Base-by-base conservation (phyloP, 805 yeast species). In the Candida ortonii region DNA sequence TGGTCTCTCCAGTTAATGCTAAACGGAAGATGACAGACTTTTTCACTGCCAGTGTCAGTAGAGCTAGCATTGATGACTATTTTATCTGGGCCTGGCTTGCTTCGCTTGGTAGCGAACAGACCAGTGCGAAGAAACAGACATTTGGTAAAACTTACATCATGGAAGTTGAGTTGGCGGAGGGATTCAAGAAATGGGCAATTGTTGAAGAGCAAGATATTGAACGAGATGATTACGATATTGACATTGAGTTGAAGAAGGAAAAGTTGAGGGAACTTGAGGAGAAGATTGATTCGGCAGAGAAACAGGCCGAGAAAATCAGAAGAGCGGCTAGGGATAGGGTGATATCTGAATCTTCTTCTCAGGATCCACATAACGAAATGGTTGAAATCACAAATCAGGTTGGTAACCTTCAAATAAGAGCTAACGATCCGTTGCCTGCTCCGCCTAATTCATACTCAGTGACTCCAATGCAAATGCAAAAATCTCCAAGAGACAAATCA, bases 61-160 rank as follows among this genome's bases (percentile, higher is more conserved):
- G 84, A 39, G 80, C 84, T 1, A 71, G 84, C 5, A 76, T 87
- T 13, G 95, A 85, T 57, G 96, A 87, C 57, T 87, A 83, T 57
- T 87, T 80, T 52, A 84, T 86, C 18, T 87, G 96, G 96, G 75
- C 95, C 1, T 87, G 96, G 96, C 65, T 86, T 51, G 76, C 88
- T 1, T 73, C 87, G 2, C 55, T 86, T 16, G 85, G 85, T 0
- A 70, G 78, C 20, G 96, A 87, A 53, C 83, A 84, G 52, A 75
- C 87, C 0, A 67, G 71, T 20, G 58, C 65, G 16, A 77, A 78
- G 47, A 83, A 83, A 55, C 71, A 72, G 20, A 57, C 80, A 2
- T 87, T 87, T 64, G 96, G 96, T 7, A 71, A 93, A 45, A 79
- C 94, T 0, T 68, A 85, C 36, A 85, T 87, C 6, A 73, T 85